Percentiles rank a stretch among this genome's conserved stretches.
Conservation (phyloP, 768 basidiomycete species). For the Dacryopinax primogenitus region DNA sequence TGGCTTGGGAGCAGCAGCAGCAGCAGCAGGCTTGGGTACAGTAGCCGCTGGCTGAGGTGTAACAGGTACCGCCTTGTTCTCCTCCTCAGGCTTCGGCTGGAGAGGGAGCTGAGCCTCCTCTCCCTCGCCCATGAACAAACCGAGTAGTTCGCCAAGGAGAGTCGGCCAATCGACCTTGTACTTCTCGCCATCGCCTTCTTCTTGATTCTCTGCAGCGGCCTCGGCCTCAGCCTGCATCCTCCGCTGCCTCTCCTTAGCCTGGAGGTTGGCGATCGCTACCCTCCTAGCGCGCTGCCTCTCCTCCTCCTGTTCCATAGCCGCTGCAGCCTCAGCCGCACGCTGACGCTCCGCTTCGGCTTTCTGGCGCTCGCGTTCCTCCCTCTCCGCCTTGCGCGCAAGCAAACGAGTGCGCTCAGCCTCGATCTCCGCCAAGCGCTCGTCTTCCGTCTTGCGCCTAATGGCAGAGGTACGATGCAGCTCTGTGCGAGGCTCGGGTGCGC, state of each 20-base stretch:
- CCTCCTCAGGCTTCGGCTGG: not conserved
- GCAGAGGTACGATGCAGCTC: not conserved
- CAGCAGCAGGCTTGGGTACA: not conserved
- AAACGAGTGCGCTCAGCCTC: not conserved
- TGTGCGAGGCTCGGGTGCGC: not conserved
- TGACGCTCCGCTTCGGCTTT: not conserved
- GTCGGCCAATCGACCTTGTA: not conserved
- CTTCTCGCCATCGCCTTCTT: not conserved
- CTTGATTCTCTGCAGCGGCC: not conserved
- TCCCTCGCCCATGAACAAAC: not conserved
- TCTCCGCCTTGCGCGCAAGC: not conserved
- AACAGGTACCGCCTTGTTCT: not conserved
- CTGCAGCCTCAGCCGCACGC: not conserved
- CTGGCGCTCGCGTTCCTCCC: not conserved
- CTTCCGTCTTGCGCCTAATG: slow-evolving; percentile 2
- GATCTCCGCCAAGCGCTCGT: not conserved
- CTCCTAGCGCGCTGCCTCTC: not conserved
- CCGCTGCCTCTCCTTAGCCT: no score
- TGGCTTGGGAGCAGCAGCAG: not conserved
- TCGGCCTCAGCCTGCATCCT: not conserved
- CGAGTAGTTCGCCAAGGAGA: not conserved
- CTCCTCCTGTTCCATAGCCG: no score
- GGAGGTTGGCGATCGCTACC: no score
- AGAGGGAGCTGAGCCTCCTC: no score
- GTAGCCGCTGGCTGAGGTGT: no score